phyloP scores from a whole-genome alignment of 176 grass and related monocot species.

The Cymbopogon citratus region DNA sequence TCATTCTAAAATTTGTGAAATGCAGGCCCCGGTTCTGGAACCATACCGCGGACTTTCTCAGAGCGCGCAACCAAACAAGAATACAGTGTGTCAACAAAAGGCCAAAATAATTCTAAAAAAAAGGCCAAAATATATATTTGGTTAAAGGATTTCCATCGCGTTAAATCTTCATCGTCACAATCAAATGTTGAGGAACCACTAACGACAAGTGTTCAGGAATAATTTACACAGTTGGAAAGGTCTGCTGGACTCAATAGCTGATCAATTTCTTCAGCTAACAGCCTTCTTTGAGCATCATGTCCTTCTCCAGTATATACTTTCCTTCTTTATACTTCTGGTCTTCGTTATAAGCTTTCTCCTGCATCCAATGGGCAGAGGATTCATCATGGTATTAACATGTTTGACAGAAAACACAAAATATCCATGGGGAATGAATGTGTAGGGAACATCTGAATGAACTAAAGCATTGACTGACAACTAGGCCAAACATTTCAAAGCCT shows the following conservation, averaged over 20 bases:
- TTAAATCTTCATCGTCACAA: not conserved
- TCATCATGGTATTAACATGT: not conserved
- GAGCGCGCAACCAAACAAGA: too few species aligned
- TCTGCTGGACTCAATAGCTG: conserved; percentile 16
- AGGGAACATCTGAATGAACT: not conserved
- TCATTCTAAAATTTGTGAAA: too few species aligned
- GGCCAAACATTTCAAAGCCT: not conserved
- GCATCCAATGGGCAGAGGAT: not conserved
- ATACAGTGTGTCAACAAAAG: not conserved
- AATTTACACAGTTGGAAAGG: conserved; percentile 2
- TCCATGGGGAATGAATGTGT: not conserved
- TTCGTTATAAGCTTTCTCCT: conserved; percentile 47
- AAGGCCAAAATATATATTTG: not conserved
- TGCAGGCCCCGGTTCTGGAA: too few species aligned
- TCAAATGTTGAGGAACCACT: not conserved
- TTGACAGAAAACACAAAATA: not conserved
- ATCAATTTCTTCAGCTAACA: conserved; percentile 2
- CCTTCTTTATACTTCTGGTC: conserved; percentile 55
- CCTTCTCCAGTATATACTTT: conserved; percentile 51
- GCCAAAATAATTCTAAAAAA: not conserved
- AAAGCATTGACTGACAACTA: not conserved
- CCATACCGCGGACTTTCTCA: too few species aligned
- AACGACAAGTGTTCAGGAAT: not conserved
- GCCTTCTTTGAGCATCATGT: conserved; percentile 50
- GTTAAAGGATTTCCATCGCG: conserved; percentile 5